Conservation (phyloP, 2,329 filamentous ascomycete species). For the Ophiostoma australiae region DNA sequence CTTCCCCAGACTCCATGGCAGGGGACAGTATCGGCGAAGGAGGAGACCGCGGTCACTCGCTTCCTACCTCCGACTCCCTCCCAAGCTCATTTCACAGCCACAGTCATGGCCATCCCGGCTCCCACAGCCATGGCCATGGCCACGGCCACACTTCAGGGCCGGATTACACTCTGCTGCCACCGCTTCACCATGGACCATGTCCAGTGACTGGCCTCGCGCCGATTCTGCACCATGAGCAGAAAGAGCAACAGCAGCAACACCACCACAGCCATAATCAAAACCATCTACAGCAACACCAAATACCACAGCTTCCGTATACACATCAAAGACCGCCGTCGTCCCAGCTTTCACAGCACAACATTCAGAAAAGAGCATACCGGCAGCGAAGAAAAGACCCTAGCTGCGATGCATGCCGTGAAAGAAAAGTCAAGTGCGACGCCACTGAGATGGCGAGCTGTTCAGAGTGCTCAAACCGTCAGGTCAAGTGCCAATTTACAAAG, state of each 20-base stretch:
- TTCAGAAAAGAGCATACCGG: conserved; percentile 76
- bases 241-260: neutral
- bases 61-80: conserved; percentile 55
- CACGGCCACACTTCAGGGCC: neutral
- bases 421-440: conserved; percentile 85
- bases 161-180: neutral
- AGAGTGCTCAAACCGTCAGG: conserved; percentile 92
- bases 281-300: neutral
- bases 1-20: conserved; percentile 11
- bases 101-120: conserved; percentile 16
- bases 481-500: conserved; percentile 98
- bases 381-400: conserved; percentile 94
- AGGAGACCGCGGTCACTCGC: conserved; percentile 45
- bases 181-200: neutral
- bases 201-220: neutral
- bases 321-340: neutral
- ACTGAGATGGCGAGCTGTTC: conserved; percentile 95
- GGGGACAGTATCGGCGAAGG: neutral
- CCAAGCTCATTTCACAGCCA: conserved; percentile 48
- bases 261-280: neutral
- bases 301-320: neutral
- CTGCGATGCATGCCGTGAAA: conserved; percentile 91
- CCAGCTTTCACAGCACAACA: neutral
- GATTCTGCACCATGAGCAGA: neutral
- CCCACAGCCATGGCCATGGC: neutral